Evolutionary conservation across 2,329 filamentous ascomycete genomes (phyloP).

Genomic region (Periconia macrospinosa): DNA sequence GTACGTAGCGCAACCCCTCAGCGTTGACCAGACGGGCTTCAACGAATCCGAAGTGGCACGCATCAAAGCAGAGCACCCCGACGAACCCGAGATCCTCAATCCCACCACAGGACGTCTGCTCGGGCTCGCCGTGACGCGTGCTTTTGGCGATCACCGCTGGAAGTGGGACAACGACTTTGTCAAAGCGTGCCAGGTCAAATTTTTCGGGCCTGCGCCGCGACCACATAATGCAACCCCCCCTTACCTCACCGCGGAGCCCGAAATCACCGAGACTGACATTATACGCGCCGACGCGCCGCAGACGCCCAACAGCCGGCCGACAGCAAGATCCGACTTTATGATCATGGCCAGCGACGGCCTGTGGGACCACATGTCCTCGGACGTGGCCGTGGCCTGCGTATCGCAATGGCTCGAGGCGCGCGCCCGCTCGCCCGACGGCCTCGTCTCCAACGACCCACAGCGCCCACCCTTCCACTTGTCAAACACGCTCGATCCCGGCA

Average conservation of each 20-base stretch:
- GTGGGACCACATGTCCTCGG: conserved; percentile 63
- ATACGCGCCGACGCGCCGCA: conserved; percentile 35
- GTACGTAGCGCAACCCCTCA: conserved; percentile 60
- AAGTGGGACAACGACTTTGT: conserved; percentile 63
- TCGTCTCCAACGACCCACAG: conserved; percentile 19
- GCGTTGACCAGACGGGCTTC: conserved; percentile 67
- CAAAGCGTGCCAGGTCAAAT: conserved; percentile 49
- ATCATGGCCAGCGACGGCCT: conserved; percentile 70
- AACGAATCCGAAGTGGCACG: conserved; percentile 61
- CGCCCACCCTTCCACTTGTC: conserved; percentile 11
- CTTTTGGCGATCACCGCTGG: conserved; percentile 70
- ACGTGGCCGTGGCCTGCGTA: conserved; percentile 62
- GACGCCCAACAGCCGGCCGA: neutral
- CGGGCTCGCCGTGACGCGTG: conserved; percentile 64
- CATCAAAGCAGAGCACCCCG: conserved; percentile 62
- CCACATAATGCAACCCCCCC: conserved; percentile 59
- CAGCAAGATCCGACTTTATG: conserved; percentile 53
- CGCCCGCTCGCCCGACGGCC: conserved; percentile 22
- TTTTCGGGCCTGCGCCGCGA: conserved; percentile 52
- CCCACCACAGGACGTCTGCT: conserved; percentile 61
- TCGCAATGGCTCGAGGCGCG: conserved; percentile 56
- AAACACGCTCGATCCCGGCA: conserved; percentile 30
- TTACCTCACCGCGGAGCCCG: conserved; percentile 69
- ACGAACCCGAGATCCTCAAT: conserved; percentile 60
- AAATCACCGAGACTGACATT: conserved; percentile 61